A percentile compares a stretch with the other conserved stretches of the same genome.
phyloP scores from a whole-genome alignment of 306 rosid species.

The Cicer cuneatum region DNA sequence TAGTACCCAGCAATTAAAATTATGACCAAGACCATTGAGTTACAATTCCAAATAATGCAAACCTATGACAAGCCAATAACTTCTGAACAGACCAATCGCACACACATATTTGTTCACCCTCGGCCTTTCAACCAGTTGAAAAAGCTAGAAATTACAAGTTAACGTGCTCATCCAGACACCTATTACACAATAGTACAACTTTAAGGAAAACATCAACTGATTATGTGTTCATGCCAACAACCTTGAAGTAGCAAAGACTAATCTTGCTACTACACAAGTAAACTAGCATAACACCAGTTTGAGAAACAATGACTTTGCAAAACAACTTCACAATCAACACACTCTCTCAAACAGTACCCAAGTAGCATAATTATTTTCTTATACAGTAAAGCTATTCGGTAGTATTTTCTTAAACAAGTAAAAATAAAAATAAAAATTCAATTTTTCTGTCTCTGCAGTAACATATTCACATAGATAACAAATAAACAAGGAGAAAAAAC shows the following conservation, averaged over 20 bases:
- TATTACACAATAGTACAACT: background rate
- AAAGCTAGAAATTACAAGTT: background rate
- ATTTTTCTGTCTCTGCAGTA: background rate
- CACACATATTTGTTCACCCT: background rate
- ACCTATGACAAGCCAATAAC: constrained; percentile 8
- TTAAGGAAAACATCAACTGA: background rate
- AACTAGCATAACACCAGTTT: background rate
- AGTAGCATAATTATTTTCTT: background rate
- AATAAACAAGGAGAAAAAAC: background rate
- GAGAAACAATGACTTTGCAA: no score
- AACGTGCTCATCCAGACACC: background rate
- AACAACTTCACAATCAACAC: constrained; percentile 11
- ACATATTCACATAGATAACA: background rate
- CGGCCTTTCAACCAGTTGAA: background rate
- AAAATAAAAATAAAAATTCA: background rate
- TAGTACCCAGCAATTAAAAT: background rate
- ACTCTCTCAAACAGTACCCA: constrained; percentile 1
- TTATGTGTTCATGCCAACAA: background rate
- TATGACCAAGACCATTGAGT: background rate
- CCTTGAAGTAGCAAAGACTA: background rate
- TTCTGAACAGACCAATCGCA: background rate
- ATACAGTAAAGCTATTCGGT: background rate
- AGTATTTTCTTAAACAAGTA: background rate
- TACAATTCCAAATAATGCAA: background rate
- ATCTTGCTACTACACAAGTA: background rate